Conservation (phyloP, 2,329 filamentous ascomycete genomes). For the Cercospora nicotianae region DNA sequence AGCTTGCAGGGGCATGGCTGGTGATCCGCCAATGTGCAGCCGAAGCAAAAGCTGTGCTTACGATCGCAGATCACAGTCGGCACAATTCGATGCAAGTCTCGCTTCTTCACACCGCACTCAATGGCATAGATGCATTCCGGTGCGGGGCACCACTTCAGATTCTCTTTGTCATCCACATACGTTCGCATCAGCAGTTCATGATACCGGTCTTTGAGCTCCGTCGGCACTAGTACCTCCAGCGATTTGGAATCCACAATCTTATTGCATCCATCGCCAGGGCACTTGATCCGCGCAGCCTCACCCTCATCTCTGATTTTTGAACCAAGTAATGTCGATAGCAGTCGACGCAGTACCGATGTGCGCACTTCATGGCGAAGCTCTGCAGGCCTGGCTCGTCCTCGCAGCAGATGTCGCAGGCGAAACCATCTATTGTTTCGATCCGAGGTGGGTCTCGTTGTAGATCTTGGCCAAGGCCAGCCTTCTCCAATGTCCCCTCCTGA, state of each 20-base stretch:
- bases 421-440: conserved; percentile 70
- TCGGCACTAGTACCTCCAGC: conserved; percentile 69
- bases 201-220: conserved; percentile 65
- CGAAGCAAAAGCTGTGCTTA: conserved; percentile 89
- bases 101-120: conserved; percentile 83
- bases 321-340: conserved; percentile 89
- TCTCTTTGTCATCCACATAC: conserved; percentile 95
- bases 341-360: conserved; percentile 86
- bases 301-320: conserved; percentile 96
- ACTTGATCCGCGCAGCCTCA: conserved; percentile 91
- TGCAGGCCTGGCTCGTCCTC: conserved; percentile 76
- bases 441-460: conserved; percentile 60
- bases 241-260: conserved; percentile 90
- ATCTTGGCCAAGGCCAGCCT: conserved; percentile 73
- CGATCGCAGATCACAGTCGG: conserved; percentile 87
- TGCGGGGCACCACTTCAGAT: conserved; percentile 94
- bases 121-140: conserved; percentile 95
- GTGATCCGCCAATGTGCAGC: conserved; percentile 84
- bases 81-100: conserved; percentile 79
- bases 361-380: conserved; percentile 93
- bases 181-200: conserved; percentile 84
- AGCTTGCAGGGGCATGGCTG: conserved; percentile 88
- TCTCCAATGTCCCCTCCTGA: conserved; percentile 75
- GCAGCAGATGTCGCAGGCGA: conserved; percentile 93
- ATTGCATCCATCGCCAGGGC: conserved; percentile 82